Base-by-base conservation (phyloP, 352 stramenopile species). In the Phytophthora meadii region DNA sequence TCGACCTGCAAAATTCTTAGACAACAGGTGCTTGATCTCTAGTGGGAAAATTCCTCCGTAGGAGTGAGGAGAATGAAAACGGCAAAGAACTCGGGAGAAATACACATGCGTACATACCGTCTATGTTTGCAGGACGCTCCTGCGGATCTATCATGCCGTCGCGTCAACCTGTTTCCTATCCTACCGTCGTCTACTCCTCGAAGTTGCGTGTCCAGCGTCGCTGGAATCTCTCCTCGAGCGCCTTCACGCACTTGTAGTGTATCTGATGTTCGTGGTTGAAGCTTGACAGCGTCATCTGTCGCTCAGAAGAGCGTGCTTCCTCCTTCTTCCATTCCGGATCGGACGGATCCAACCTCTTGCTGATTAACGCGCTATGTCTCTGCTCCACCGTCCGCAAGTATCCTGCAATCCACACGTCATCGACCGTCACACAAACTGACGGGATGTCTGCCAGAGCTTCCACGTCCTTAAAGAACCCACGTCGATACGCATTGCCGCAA, bases 201-300 rank as follows among this genome's bases (percentile, higher is more conserved):
- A 81, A 93, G 65, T 92, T 92, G 49, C 82, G 84, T 54, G 72
- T 76, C 85, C 85, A 92, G 5, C 71, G 76, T 27, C 70, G 74
- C 41, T 85, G 56, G 34, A 92, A 86, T 37, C 76, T 82, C 3
- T 77, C 60, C 61, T 94, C 84, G 28, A 94, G 83, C 28, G 82
- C 86, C 46, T 89, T 56, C 19, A 94, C 83, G 55, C 84, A 94
- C 72, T 93, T 93, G 76, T 89, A 90, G 68, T 94, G 86, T 44
- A 94, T 58, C 61, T 87, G 80, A 52, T 94, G 77, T 53, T 87
- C 82, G 54, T 94, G 84, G 65, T 94, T 94, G 53, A 79, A 94
- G 54, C 74, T 87, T 8, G 86, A 94, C 5, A 94, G 73, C 61
- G 82, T 93, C 76, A 94, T 84, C 49, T 84, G 84, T 6, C 61